phyloP scores from a whole-genome alignment of 208 protist species.

The Crithidia thermophila region DNA sequence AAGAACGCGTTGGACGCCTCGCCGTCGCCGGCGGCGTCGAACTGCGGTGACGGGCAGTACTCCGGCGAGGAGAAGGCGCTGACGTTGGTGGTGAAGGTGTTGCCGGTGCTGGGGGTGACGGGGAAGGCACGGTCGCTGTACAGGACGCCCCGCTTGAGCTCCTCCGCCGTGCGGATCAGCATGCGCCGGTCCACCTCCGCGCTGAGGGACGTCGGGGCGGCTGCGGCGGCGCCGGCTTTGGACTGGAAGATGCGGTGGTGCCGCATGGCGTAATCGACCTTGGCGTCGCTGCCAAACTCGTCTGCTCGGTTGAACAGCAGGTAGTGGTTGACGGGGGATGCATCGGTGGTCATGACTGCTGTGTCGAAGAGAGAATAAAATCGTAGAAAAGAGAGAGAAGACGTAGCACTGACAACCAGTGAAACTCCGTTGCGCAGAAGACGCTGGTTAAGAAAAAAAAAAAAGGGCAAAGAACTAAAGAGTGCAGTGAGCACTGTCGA shows the following conservation, averaged over 20 bases:
- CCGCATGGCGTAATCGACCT: constrained; percentile 74
- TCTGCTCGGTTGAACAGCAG: constrained; percentile 65
- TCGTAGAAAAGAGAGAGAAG: not conserved
- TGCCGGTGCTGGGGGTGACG: constrained; percentile 44
- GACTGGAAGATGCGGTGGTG: constrained; percentile 25
- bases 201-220: constrained; percentile 11
- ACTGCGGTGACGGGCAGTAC: constrained; percentile 9
- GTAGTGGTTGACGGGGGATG: constrained; percentile 78
- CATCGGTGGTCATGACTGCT: constrained; percentile 60
- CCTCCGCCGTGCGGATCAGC: constrained; percentile 57
- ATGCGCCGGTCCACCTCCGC: constrained; percentile 38
- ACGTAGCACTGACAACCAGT: not conserved
- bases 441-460: too few species aligned
- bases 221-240: constrained; percentile 3
- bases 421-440: too few species aligned
- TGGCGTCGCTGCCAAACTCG: constrained; percentile 68
- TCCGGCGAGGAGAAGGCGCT: constrained; percentile 31
- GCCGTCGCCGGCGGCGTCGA: constrained; percentile 23
- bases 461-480: not conserved
- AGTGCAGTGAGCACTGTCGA: not conserved
- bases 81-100: constrained; percentile 32
- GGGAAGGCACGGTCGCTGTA: constrained; percentile 30
- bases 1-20: constrained; percentile 28
- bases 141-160: constrained; percentile 44
- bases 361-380: not conserved